Evolutionary conservation across 2,329 filamentous ascomycete genomes (phyloP), one percentile per base, ranked within the genome.

Genomic region (Alternaria solani): DNA sequence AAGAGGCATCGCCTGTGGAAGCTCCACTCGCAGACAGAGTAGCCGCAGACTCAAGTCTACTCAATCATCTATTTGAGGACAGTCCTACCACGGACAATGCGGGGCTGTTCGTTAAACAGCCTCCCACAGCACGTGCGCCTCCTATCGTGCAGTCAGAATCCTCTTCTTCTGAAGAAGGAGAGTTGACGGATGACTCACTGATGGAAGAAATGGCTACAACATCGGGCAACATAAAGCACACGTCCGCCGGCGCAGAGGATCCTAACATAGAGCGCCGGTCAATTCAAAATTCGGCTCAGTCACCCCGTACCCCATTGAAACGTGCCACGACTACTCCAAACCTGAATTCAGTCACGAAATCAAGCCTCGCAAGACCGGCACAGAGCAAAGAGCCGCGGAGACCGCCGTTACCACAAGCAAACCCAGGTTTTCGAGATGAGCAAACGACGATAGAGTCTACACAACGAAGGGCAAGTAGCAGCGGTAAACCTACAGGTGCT

Each of bases 61-160:
- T 68, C 46, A 64, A 67, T 36, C 25, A 55, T 43, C 25, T 59
- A 12, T 55, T 59, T 36, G 34, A 14, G 8, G 51, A 36, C 26
- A 55, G 53, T 39, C 18, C 25, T 28, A 34, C 48, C 16, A 42
- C 20, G 12, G 39, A 42, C 12, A 42, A 42, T 20, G 11, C 12
- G 39, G 39, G 12, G 39, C 20, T 42, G 20, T 25, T 25, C 20
- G 11, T 25, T 23, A 49, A 28, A 9, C 63, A 49, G 26, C 20
- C 39, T 25, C 57, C 52, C 18, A 25, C 42, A 36, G 26, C 42
- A 26, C 67, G 63, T 18, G 63, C 55, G 39, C 54, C 49, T 26
- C 67, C 67, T 20, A 23, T 72, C 2, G 47, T 59, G 23, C 69
- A 69, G 25, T 69, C 70, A 8, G 51, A 56, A 18, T 30, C 48